These are phyloP conservation scores for Chlorella sp. DNA, from an alignment of 139 green algal species.

Conservation along the genomic window DNA sequence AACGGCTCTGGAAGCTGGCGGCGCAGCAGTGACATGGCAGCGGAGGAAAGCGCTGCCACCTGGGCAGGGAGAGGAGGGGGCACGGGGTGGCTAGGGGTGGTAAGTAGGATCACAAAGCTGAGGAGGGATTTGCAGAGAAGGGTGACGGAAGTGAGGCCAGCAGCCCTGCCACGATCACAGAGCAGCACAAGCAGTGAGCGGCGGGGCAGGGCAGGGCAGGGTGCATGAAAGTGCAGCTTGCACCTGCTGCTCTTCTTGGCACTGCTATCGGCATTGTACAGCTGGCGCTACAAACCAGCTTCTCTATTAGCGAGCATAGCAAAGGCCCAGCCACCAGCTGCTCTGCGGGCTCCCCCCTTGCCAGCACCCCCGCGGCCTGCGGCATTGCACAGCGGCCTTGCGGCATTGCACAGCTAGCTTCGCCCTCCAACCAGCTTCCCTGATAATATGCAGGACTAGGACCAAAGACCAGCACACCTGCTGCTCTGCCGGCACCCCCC, in stretches of 20 bases:
- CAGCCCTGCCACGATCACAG: no score
- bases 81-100: not conserved
- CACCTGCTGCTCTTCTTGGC: no score
- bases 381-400: constrained; percentile 63
- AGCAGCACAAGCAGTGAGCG: no score
- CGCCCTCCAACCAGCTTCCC: no score
- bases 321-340: not conserved
- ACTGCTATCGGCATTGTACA: no score
- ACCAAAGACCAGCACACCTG: not conserved
- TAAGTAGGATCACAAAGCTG: not conserved
- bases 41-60: constrained; percentile 42
- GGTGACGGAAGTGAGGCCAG: not conserved
- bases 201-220: no score
- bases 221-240: no score
- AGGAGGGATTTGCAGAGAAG: not conserved
- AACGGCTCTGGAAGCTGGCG: constrained; percentile 56
- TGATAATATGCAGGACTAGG: no score
- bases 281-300: no score
- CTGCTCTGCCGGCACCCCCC: not conserved
- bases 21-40: constrained; percentile 47
- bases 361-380: not conserved
- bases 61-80: constrained; percentile 9
- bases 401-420: no score
- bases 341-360: not conserved
- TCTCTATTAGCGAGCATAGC: no score